These are phyloP conservation scores for Penicillium sp. DNA, from an alignment of 2,329 filamentous ascomycete species.

Conservation along the genomic window DNA sequence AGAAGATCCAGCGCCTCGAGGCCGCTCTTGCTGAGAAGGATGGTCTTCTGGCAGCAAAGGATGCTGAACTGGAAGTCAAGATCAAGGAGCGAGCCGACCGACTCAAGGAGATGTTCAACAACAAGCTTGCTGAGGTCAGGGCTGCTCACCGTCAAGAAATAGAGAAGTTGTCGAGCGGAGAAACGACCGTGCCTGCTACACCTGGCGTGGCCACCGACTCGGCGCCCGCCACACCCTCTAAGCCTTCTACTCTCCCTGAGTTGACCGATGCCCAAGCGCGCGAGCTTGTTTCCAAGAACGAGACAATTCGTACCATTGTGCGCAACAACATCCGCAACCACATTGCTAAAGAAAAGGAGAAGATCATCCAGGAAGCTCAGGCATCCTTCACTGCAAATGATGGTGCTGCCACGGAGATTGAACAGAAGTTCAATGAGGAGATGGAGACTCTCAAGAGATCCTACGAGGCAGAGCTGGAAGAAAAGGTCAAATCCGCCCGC, in stretches of 20 bases:
- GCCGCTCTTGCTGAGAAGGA: slow-evolving; percentile 52
- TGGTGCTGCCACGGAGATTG: slow-evolving; percentile 33
- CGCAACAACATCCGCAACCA: slow-evolving; percentile 55
- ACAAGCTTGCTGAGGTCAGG: slow-evolving; percentile 58
- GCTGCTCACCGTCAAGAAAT: slow-evolving; percentile 49
- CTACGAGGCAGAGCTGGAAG: slow-evolving; percentile 56
- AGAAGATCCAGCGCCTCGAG: slow-evolving; percentile 53
- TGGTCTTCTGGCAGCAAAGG: slow-evolving; percentile 43
- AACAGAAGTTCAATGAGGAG: slow-evolving; percentile 40
- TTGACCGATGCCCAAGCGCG: slow-evolving; percentile 49
- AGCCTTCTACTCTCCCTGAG: slow-evolving; percentile 36
- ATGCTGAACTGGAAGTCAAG: slow-evolving; percentile 48
- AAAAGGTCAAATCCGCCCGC: slow-evolving; percentile 55
- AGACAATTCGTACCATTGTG: slow-evolving; percentile 48
- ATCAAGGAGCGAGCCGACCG: slow-evolving; percentile 50
- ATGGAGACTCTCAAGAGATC: slow-evolving; percentile 42
- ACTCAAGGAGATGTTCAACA: slow-evolving; percentile 64
- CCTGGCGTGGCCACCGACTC: slow-evolving; percentile 21
- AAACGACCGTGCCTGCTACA: slow-evolving; percentile 30
- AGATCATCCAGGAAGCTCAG: slow-evolving; percentile 40
- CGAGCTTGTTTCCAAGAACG: slow-evolving; percentile 49
- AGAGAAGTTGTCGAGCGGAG: slow-evolving; percentile 45
- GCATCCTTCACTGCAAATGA: slow-evolving; percentile 26
- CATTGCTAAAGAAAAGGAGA: slow-evolving; percentile 39
- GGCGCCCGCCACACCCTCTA: slow-evolving; percentile 28